Conservation (phyloP, 2,329 filamentous ascomycete species). For the Stachybotrys elegans region DNA sequence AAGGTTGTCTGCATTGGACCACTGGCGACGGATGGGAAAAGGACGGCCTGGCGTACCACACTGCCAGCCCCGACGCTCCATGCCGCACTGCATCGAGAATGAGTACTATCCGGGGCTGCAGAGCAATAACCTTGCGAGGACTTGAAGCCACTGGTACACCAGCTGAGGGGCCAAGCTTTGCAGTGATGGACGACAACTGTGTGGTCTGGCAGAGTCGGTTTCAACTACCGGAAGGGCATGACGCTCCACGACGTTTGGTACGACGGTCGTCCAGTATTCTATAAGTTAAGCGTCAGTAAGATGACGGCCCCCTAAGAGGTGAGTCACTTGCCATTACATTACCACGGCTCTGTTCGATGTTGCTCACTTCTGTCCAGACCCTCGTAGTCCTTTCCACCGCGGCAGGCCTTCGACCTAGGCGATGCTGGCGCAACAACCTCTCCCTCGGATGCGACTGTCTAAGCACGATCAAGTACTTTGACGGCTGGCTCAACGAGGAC, state of each 20-base stretch:
- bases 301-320: slow-evolving; percentile 66
- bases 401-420: slow-evolving; percentile 66
- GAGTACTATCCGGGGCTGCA: slow-evolving; percentile 17
- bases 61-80: background rate
- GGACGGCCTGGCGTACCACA: background rate
- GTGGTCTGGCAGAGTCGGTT: slow-evolving; percentile 63
- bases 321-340: no score
- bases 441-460: slow-evolving; percentile 56
- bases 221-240: slow-evolving; percentile 64
- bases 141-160: slow-evolving; percentile 15
- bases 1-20: background rate
- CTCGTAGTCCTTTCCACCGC: slow-evolving; percentile 50
- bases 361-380: no score
- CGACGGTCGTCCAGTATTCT: slow-evolving; percentile 58
- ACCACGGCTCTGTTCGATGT: no score
- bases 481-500: slow-evolving; percentile 22
- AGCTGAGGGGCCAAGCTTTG: slow-evolving; percentile 17
- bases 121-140: slow-evolving; percentile 8
- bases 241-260: slow-evolving; percentile 65
- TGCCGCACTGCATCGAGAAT: background rate
- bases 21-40: background rate
- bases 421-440: slow-evolving; percentile 65
- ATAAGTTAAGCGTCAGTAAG: slow-evolving; percentile 59
- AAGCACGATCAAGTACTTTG: slow-evolving; percentile 44
- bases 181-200: slow-evolving; percentile 23